phyloP scores from a whole-genome alignment of 1,139 yeast species.

The Scheffersomyces lignicola region DNA sequence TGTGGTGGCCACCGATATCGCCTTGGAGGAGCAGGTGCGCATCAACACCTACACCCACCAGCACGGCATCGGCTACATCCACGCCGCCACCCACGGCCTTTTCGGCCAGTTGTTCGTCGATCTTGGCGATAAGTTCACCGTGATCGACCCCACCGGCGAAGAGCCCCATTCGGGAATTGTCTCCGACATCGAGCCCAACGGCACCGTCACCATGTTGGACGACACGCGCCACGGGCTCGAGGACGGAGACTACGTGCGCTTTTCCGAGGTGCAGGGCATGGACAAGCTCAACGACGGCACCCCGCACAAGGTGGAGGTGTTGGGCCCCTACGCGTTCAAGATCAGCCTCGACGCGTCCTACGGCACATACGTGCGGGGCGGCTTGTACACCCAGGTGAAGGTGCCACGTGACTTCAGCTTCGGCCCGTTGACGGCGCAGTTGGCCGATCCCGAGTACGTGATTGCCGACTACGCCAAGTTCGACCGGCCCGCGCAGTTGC shows the following conservation, averaged over 20 bases:
- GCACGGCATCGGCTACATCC: slow-evolving; percentile 72
- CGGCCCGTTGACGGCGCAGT: slow-evolving; percentile 63
- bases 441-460: slow-evolving; percentile 74
- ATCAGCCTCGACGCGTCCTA: slow-evolving; percentile 53
- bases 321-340: slow-evolving; percentile 92
- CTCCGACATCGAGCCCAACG: slow-evolving; percentile 83
- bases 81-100: slow-evolving; percentile 82
- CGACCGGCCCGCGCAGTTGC: slow-evolving; percentile 87
- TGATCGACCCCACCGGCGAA: slow-evolving; percentile 87
- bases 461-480: slow-evolving; percentile 90
- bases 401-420: slow-evolving; percentile 68
- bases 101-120: slow-evolving; percentile 91
- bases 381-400: slow-evolving; percentile 89
- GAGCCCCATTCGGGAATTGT: slow-evolving; percentile 87
- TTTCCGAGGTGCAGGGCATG: slow-evolving; percentile 82
- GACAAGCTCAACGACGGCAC: slow-evolving; percentile 66
- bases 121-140: slow-evolving; percentile 77
- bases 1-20: slow-evolving; percentile 76
- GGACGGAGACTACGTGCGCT: slow-evolving; percentile 88
- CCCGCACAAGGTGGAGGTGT: slow-evolving; percentile 74
- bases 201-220: slow-evolving; percentile 89
- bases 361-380: slow-evolving; percentile 79
- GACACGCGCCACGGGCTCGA: slow-evolving; percentile 92
- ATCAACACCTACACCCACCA: slow-evolving; percentile 76
- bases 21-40: slow-evolving; percentile 72